Evolutionary conservation across 352 stramenopile species (phyloP), one percentile per base, ranked within the genome.

Genomic region (Pythium rhizo-oryzae): DNA sequence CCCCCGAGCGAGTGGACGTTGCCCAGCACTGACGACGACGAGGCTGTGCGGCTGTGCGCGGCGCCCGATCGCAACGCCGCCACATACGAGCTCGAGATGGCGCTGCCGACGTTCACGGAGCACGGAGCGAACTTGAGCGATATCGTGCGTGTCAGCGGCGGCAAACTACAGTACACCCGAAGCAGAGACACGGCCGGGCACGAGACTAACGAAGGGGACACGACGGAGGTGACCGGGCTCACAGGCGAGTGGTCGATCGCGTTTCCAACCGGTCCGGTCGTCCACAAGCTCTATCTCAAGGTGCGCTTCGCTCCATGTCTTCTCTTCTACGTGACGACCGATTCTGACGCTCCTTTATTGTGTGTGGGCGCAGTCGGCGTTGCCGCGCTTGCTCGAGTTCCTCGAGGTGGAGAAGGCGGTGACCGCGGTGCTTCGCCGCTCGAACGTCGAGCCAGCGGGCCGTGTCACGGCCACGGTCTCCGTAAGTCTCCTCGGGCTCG

Each of bases 31-130:
- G 82, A 49, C 49, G 81, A 90, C 39, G 82, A 90, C 3, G 82
- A 89, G 25, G 84, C 82, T 0, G 8, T 79, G n/a, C 67, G 69
- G 4, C 21, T 78, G 30, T 87, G 78, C 59, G 70, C 57, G 0
- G 57, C 76, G 0, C 16, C 64, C 0, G 81, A 90, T 18, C 65
- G 74, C 9, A 90, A 89, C 49, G 30, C 71, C 0, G 77, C 79
- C 5, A 62, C 53, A 5, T 92, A 90, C 67, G 80, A 90, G 13
- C 39, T 92, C 19, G 78, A 87, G 33, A 64, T 87, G n/a, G 30
- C 41, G 23, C 39, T 91, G 49, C 82, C 25, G 62, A 74, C 15
- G 80, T 78, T 67, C 37, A 18, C 30, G 41, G 39, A 24, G 21
- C 30, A 18, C 46, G 8, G 3, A 1, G 21, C 25, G 46, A 59